Conservation (phyloP, 2,329 filamentous ascomycete species). For the Sporothrix pseudoabietina region DNA sequence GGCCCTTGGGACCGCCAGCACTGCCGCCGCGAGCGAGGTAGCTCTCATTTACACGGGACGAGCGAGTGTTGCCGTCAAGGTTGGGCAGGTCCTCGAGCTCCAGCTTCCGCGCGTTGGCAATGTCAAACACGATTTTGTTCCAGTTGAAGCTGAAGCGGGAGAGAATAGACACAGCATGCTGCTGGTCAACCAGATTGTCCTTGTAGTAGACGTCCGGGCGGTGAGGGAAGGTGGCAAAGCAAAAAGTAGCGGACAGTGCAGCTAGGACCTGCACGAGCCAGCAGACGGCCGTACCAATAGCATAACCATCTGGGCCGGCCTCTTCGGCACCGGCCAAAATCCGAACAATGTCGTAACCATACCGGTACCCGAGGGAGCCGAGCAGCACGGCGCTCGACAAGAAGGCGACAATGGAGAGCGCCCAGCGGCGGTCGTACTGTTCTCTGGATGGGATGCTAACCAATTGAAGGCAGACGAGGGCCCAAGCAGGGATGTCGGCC, state of each 20-base stretch:
- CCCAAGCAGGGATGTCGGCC: constrained; percentile 38
- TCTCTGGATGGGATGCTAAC: constrained; percentile 38
- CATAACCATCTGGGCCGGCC: background rate
- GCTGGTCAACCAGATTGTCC: constrained; percentile 42
- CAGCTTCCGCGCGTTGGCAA: constrained; percentile 40
- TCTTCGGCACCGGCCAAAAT: constrained; percentile 30
- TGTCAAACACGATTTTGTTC: constrained; percentile 41
- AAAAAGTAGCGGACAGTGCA: constrained; percentile 35
- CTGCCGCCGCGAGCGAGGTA: constrained; percentile 36
- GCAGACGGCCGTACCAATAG: constrained; percentile 35
- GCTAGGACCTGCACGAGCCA: constrained; percentile 38
- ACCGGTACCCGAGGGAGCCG: constrained; percentile 37
- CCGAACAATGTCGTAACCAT: constrained; percentile 37
- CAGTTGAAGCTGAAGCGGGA: constrained; percentile 40
- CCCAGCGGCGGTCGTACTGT: constrained; percentile 39
- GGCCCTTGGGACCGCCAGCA: constrained; percentile 32
- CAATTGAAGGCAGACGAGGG: constrained; percentile 39
- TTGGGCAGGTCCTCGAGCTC: constrained; percentile 41
- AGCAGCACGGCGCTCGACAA: constrained; percentile 37
- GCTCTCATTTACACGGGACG: constrained; percentile 36
- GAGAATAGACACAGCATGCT: constrained; percentile 41
- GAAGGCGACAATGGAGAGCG: constrained; percentile 38
- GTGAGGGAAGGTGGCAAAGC: constrained; percentile 41
- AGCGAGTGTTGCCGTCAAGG: constrained; percentile 40
- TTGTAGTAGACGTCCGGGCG: constrained; percentile 42